Conservation (phyloP, 257 asterid species). For the Solanum megistacrolobum region DNA sequence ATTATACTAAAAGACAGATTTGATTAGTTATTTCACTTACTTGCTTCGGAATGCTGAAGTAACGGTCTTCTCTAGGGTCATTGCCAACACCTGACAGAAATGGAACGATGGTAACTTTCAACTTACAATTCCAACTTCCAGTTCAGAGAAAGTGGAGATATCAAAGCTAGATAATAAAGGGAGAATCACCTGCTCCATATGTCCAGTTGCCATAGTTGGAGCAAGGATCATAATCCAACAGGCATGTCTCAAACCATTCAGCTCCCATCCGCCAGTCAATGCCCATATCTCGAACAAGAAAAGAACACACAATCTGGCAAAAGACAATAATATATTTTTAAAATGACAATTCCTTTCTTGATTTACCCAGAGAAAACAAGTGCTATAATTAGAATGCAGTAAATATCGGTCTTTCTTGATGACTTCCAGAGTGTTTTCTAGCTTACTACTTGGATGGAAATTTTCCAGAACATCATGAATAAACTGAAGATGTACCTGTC, state of each 20-base stretch:
- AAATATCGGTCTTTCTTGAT: neutral
- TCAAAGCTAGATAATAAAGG: neutral
- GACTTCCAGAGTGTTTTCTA: neutral
- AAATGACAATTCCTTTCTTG: neutral
- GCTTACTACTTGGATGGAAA: neutral
- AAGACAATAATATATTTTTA: neutral
- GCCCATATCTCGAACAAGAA: conserved; percentile 96
- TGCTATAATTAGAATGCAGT: neutral
- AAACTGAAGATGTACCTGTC: conserved; percentile 45
- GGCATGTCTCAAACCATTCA: conserved; percentile 96
- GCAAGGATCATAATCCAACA: conserved; percentile 90
- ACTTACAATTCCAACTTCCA: neutral
- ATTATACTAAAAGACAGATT: neutral
- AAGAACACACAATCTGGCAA: conserved; percentile 80
- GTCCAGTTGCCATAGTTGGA: conserved; percentile 97
- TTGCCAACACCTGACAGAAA: conserved; percentile 67
- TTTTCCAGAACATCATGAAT: neutral
- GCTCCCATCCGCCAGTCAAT: conserved; percentile 99
- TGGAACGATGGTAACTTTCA: neutral
- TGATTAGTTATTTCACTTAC: conserved; percentile 17
- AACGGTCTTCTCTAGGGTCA: conserved; percentile 95
- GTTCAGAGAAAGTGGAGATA: neutral
- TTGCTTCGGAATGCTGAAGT: conserved; percentile 94
- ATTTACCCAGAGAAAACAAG: neutral
- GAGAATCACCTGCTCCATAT: conserved; percentile 80